Evolutionary conservation across 768 basidiomycete species (phyloP).

Genomic region (Hygrophorus russula): DNA sequence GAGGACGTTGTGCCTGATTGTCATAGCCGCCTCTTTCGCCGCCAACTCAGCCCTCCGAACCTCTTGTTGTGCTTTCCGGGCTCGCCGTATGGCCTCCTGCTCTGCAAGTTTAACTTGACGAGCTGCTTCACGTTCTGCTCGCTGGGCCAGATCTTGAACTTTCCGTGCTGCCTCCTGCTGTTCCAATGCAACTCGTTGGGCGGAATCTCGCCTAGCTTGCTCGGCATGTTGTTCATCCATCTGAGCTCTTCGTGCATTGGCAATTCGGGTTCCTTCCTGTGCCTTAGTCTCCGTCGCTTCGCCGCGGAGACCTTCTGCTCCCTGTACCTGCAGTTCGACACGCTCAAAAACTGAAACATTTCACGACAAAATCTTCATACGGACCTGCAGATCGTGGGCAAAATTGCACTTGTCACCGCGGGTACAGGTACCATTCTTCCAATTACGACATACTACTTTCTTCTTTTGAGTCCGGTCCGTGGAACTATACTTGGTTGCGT

Average conservation of each 20-base stretch:
- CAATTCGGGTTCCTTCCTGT: no score
- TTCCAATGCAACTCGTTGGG: slow-evolving; percentile 4
- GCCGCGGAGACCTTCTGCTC: background rate
- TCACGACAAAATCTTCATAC: background rate
- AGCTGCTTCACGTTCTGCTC: slow-evolving; percentile 5
- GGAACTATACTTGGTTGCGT: background rate
- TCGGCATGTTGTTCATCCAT: no score
- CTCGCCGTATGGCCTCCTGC: slow-evolving; percentile 11
- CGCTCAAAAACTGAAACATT: background rate
- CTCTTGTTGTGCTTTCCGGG: slow-evolving; percentile 11
- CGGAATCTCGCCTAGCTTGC: background rate
- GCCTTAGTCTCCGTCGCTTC: no score
- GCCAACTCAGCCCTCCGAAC: slow-evolving; percentile 12
- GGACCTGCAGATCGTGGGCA: slow-evolving; percentile 22
- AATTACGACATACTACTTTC: slow-evolving; percentile 8
- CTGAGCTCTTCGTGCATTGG: no score
- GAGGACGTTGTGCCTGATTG: slow-evolving; percentile 30
- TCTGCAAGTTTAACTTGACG: slow-evolving; percentile 8
- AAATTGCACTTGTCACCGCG: slow-evolving; percentile 24
- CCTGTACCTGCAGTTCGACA: background rate
- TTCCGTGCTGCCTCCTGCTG: slow-evolving; percentile 11
- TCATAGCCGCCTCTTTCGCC: slow-evolving; percentile 29
- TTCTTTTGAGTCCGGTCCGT: background rate
- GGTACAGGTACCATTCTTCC: slow-evolving; percentile 27
- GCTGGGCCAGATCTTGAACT: slow-evolving; percentile 4